Evolutionary conservation across 2,329 filamentous ascomycete genomes (phyloP).

Genomic region (Aspergillus candidus): DNA sequence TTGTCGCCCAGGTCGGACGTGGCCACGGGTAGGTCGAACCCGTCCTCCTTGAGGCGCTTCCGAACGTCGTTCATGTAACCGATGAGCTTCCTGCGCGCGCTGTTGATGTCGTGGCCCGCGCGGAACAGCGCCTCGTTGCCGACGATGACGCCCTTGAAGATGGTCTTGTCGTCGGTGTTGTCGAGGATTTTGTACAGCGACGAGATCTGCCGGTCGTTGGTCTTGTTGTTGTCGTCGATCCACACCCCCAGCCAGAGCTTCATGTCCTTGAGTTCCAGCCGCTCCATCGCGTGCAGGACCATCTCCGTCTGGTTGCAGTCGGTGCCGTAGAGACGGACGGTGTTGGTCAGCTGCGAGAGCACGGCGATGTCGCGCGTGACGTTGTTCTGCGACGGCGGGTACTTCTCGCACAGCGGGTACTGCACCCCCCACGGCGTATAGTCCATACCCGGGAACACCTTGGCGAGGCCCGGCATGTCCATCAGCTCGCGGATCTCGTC

Average conservation of each 20-base stretch:
- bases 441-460: slow-evolving; percentile 91
- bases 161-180: slow-evolving; percentile 34
- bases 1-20: slow-evolving; percentile 86
- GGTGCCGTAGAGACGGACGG: slow-evolving; percentile 82
- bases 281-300: slow-evolving; percentile 74
- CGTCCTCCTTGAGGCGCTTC: slow-evolving; percentile 61
- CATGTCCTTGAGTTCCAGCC: slow-evolving; percentile 64
- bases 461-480: slow-evolving; percentile 76
- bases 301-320: slow-evolving; percentile 98
- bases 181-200: slow-evolving; percentile 84
- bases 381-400: slow-evolving; percentile 86
- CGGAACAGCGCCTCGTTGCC: slow-evolving; percentile 60
- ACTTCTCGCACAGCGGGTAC: slow-evolving; percentile 72
- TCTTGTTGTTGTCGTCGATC: slow-evolving; percentile 77
- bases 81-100: slow-evolving; percentile 60
- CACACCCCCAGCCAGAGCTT: slow-evolving; percentile 95
- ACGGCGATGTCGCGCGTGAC: slow-evolving; percentile 86
- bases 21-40: slow-evolving; percentile 68
- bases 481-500: slow-evolving; percentile 72
- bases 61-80: slow-evolving; percentile 62
- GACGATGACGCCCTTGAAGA: slow-evolving; percentile 57
- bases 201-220: slow-evolving; percentile 71
- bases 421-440: slow-evolving; percentile 90
- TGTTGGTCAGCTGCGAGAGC: slow-evolving; percentile 82
- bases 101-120: slow-evolving; percentile 46